Evolutionary conservation across 371 early-diverging fungal genomes (phyloP).

Genomic region (Haplosporangium sp.): DNA sequence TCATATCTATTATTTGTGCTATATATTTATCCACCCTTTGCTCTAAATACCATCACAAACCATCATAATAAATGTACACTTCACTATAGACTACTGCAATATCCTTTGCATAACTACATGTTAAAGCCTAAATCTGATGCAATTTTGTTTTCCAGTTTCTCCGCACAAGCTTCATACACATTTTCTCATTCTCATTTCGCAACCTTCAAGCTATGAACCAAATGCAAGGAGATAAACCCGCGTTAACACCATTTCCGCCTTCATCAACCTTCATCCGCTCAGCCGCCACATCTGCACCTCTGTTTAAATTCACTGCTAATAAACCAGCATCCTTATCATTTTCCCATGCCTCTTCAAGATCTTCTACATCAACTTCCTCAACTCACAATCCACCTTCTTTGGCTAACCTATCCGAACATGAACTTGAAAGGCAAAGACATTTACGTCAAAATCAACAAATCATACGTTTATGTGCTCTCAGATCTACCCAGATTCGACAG

Average conservation of each 20-base stretch:
- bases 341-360: not conserved
- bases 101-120: too few species aligned
- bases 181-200: too few species aligned
- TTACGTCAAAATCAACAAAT: slow-evolving; percentile 36
- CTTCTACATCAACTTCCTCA: not conserved
- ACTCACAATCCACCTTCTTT: not conserved
- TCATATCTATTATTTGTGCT: too few species aligned
- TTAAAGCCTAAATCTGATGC: too few species aligned
- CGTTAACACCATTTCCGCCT: not conserved
- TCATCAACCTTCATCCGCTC: not conserved
- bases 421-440: not conserved
- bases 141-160: not conserved
- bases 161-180: not conserved
- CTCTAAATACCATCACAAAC: too few species aligned
- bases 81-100: too few species aligned
- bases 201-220: not conserved
- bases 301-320: not conserved
- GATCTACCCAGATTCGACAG: slow-evolving; percentile 34
- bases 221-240: not conserved
- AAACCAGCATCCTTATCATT: not conserved
- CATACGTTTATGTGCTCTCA: slow-evolving; percentile 35
- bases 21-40: too few species aligned
- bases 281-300: not conserved
- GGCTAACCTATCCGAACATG: not conserved
- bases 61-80: too few species aligned